Percentiles rank a stretch among this genome's conserved stretches.
These are phyloP conservation scores for Chloranthus sessilifolius DNA, from an alignment of 164 flowering plant species.

Conservation along the genomic window DNA sequence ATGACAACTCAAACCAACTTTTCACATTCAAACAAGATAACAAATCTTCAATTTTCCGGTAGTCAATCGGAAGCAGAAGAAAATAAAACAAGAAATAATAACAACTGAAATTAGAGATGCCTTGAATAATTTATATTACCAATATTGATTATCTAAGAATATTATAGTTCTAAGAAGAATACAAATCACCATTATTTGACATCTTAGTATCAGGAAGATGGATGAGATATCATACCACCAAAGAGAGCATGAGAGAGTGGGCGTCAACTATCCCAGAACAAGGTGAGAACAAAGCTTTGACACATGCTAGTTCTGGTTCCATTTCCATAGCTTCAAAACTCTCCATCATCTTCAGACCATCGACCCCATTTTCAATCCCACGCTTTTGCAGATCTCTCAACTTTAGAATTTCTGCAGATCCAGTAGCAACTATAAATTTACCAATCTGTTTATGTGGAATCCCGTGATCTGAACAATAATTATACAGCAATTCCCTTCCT, in stretches of 20 bases:
- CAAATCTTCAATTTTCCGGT: too few relatives aligned
- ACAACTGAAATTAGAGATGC: too few relatives aligned
- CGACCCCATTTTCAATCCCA: conserved; percentile 73
- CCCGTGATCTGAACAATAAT: conserved; percentile 53
- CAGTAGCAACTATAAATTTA: conserved; percentile 84
- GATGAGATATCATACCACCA: conserved; percentile 46
- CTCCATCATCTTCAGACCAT: conserved; percentile 65
- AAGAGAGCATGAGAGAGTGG: conserved; percentile 80
- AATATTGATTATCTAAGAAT: too few relatives aligned
- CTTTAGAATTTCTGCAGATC: conserved; percentile 50
- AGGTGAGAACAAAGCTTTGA: conserved; percentile 73
- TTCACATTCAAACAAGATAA: too few relatives aligned
- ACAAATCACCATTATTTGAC: too few relatives aligned
- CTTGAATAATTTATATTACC: too few relatives aligned
- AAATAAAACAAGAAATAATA: too few relatives aligned
- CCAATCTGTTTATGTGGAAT: conserved; percentile 76
- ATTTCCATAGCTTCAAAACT: conserved; percentile 64
- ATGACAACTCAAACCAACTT: too few relatives aligned
- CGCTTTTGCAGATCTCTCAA: conserved; percentile 39
- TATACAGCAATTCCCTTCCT: conserved; percentile 72
- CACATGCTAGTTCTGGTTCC: conserved; percentile 75
- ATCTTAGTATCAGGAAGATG: too few relatives aligned
- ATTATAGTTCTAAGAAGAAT: too few relatives aligned
- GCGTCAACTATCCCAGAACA: conserved; percentile 74
- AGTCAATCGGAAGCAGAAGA: too few relatives aligned